These are phyloP conservation scores for Talaromyces sp. DNA, from an alignment of 2,329 filamentous ascomycete species.

Conservation along the genomic window DNA sequence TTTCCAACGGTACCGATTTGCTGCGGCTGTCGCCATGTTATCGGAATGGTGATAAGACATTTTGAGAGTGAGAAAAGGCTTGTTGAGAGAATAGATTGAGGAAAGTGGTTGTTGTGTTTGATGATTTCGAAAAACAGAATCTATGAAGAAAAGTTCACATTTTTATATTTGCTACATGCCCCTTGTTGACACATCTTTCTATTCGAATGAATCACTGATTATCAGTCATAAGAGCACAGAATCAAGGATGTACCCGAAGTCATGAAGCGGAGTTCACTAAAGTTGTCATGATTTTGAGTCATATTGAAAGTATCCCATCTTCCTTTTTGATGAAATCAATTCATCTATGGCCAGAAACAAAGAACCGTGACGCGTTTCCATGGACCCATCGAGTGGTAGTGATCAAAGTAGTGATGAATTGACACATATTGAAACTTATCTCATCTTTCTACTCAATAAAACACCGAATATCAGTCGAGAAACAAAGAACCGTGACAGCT, in stretches of 20 bases:
- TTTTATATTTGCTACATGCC: not conserved
- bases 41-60: not conserved
- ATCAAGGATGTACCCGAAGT: not conserved
- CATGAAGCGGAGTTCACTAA: not conserved
- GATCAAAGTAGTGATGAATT: not conserved
- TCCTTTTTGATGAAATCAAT: not conserved
- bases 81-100: not conserved
- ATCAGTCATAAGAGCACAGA: not conserved
- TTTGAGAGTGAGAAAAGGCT: not conserved
- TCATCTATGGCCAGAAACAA: not conserved
- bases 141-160: not conserved
- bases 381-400: not conserved
- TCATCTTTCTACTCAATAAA: not conserved
- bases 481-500: not conserved
- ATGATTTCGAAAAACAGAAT: not conserved
- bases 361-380: not conserved
- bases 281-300: not conserved
- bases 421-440: not conserved
- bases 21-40: no score
- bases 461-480: not conserved
- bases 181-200: not conserved
- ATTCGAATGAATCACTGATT: not conserved
- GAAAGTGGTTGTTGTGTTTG: not conserved
- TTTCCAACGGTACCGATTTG: not conserved
- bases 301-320: not conserved